Evolutionary conservation across 768 basidiomycete genomes (phyloP).

Genomic region (Lepiota brunneoincarnata): DNA sequence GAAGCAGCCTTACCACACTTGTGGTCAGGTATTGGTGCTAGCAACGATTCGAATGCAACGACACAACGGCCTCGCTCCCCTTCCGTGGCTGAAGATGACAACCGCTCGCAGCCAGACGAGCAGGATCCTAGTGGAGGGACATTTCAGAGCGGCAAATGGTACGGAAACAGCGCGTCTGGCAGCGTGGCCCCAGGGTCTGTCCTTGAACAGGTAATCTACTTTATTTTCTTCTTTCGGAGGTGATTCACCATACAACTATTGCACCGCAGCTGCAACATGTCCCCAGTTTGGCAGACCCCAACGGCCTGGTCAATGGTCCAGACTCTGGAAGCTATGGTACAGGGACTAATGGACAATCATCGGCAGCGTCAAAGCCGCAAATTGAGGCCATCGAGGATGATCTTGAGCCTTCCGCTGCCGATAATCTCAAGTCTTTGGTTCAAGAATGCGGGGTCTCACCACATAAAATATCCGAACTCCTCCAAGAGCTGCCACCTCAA

Average conservation of each 20-base stretch:
- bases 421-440: conserved; percentile 81
- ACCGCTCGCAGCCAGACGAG: conserved; percentile 70
- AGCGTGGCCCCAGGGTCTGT: conserved; percentile 79
- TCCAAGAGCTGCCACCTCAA: conserved; percentile 83
- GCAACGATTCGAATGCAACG: conserved; percentile 34
- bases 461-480: conserved; percentile 84
- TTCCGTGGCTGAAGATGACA: conserved; percentile 63
- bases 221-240: background rate
- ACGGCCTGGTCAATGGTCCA: background rate
- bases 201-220: conserved; percentile 62
- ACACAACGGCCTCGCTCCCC: conserved; percentile 42
- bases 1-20: conserved; percentile 79
- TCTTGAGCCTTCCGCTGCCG: conserved; percentile 59
- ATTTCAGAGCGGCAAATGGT: conserved; percentile 86
- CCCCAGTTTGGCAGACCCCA: conserved; percentile 10
- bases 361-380: conserved; percentile 9
- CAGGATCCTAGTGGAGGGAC: conserved; percentile 74
- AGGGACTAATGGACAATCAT: conserved; percentile 5
- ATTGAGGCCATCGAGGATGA: conserved; percentile 37
- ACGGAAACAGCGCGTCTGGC: conserved; percentile 79
- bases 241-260: background rate
- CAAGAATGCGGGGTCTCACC: conserved; percentile 92
- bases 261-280: conserved; percentile 26
- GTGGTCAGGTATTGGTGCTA: conserved; percentile 31
- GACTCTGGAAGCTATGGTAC: background rate